Evolutionary conservation across 495 filamentous ascomycete genomes (phyloP).

Genomic region (Xylaria grammica): DNA sequence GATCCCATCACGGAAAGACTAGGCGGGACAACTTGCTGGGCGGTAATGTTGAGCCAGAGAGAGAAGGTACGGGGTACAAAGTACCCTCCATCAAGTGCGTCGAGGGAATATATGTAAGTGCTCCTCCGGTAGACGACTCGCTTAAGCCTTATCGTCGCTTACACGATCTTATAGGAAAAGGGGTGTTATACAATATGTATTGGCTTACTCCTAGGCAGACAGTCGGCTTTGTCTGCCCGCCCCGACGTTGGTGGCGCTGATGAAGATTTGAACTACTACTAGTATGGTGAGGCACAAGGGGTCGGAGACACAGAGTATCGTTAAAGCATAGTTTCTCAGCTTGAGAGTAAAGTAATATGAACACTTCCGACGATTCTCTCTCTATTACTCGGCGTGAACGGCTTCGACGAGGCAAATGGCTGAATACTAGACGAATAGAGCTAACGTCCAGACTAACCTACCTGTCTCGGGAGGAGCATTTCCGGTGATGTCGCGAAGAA

Average conservation of each 20-base stretch:
- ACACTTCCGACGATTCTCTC: too few relatives aligned
- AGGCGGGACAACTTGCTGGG: not conserved
- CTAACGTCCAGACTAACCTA: too few relatives aligned
- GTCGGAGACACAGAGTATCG: too few relatives aligned
- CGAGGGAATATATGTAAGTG: conserved; percentile 4
- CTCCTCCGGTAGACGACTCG: not conserved
- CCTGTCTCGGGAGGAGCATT: too few relatives aligned
- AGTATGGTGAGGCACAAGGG: too few relatives aligned
- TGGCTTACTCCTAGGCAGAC: not conserved
- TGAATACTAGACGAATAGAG: too few relatives aligned
- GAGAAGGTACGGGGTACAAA: not conserved
- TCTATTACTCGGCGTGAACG: too few relatives aligned
- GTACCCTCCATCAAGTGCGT: not conserved
- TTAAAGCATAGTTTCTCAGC: too few relatives aligned
- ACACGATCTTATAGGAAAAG: conserved; percentile 3
- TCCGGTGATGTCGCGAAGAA: too few relatives aligned
- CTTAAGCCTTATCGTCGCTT: conserved; percentile 5
- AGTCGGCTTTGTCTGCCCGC: not conserved
- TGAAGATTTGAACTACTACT: too few relatives aligned
- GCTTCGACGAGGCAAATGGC: too few relatives aligned
- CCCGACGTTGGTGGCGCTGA: not conserved
- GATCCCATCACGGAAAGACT: not conserved
- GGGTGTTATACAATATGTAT: not conserved
- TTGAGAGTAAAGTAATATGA: too few relatives aligned
- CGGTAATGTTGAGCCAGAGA: not conserved